phyloP scores from a whole-genome alignment of 192 early-diverging fungal species.

The Coemansia sp. region DNA sequence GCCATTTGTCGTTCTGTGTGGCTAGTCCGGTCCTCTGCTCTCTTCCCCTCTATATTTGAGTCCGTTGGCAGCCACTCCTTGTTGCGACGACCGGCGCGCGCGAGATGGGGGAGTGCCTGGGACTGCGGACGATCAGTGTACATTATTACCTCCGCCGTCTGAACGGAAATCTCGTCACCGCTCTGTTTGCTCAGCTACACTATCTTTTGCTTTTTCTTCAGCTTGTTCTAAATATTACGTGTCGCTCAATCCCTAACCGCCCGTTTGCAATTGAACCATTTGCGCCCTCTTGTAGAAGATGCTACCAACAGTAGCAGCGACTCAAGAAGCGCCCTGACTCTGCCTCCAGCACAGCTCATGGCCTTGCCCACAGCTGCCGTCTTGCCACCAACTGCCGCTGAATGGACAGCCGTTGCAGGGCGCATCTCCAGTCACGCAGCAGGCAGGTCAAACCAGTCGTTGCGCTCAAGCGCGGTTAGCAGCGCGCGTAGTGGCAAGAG shows the following conservation, averaged over 20 bases:
- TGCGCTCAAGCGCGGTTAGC: background rate
- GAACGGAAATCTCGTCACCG: background rate
- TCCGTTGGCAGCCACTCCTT: no score
- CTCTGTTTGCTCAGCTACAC: background rate
- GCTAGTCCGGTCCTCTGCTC: no score
- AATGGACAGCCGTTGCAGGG: slow-evolving; percentile 32
- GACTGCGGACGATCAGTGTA: background rate
- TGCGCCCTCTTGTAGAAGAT: slow-evolving; percentile 7
- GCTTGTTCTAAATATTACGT: background rate
- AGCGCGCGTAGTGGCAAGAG: background rate
- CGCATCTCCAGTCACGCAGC: slow-evolving; percentile 22
- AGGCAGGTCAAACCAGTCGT: background rate
- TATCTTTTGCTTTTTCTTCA: background rate
- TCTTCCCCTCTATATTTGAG: no score
- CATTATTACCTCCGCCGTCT: background rate
- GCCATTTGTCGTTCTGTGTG: background rate
- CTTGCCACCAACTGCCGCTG: slow-evolving; percentile 23
- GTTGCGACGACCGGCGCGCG: background rate
- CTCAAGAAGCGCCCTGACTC: background rate
- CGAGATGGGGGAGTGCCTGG: background rate
- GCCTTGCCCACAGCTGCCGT: slow-evolving; percentile 10
- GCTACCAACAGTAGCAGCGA: background rate
- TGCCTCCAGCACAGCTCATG: slow-evolving; percentile 39
- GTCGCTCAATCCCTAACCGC: background rate
- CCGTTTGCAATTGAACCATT: background rate